Evolutionary conservation across 2,329 filamentous ascomycete genomes (phyloP).

Genomic region (Venturiaceae sp.): DNA sequence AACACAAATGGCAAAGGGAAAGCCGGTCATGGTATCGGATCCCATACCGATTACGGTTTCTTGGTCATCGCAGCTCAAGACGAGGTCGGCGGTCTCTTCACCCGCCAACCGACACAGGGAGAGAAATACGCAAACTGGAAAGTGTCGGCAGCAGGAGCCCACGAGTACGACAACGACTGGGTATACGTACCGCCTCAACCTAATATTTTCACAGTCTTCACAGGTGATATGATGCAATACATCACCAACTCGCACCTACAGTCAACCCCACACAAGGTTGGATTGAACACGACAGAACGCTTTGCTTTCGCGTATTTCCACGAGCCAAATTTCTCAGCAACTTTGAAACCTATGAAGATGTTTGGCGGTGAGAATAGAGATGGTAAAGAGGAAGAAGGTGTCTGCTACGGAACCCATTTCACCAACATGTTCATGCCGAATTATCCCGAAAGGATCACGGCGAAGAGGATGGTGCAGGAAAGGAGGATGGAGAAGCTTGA

Average conservation of each 20-base stretch:
- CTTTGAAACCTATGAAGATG: slow-evolving; percentile 32
- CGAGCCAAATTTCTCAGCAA: slow-evolving; percentile 39
- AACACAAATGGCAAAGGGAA: slow-evolving; percentile 40
- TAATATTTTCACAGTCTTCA: slow-evolving; percentile 40
- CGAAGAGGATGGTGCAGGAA: slow-evolving; percentile 18
- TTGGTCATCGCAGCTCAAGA: slow-evolving; percentile 42
- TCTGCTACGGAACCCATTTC: slow-evolving; percentile 44
- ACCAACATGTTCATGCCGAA: slow-evolving; percentile 43
- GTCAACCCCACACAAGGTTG: slow-evolving; percentile 42
- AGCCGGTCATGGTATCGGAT: slow-evolving; percentile 40
- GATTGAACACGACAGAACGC: slow-evolving; percentile 37
- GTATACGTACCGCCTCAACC: slow-evolving; percentile 36
- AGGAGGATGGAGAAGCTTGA: slow-evolving; percentile 10
- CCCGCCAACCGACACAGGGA: slow-evolving; percentile 31
- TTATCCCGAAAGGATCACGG: slow-evolving; percentile 38
- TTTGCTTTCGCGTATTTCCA: slow-evolving; percentile 44
- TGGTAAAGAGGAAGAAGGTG: slow-evolving; percentile 20
- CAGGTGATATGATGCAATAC: slow-evolving; percentile 45
- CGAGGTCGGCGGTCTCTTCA: slow-evolving; percentile 41
- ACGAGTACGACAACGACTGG: slow-evolving; percentile 37
- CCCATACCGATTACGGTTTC: slow-evolving; percentile 29
- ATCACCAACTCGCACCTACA: slow-evolving; percentile 36
- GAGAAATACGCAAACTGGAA: slow-evolving; percentile 38
- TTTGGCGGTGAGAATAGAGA: slow-evolving; percentile 12
- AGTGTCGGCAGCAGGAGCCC: slow-evolving; percentile 32